phyloP scores from a whole-genome alignment of 139 green algal genomes.

The Chlamydomonas applanata region DNA sequence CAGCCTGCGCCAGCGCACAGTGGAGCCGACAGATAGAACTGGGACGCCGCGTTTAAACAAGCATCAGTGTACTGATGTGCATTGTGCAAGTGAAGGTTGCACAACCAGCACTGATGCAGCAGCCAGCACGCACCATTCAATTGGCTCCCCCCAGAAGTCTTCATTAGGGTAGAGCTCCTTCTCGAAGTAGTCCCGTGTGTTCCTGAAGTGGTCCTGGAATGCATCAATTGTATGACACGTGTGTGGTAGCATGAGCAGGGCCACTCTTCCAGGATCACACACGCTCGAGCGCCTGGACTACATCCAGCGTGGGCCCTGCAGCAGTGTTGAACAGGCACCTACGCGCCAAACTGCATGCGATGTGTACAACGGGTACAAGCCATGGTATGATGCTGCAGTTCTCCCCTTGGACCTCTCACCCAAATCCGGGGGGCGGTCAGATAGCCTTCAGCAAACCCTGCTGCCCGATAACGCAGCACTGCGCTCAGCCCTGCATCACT shows the following conservation, averaged over 20 bases:
- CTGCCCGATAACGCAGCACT: conserved; percentile 34
- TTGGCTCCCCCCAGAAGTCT: background rate
- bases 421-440: conserved; percentile 37
- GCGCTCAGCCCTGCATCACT: background rate
- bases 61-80: background rate
- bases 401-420: too few relatives aligned
- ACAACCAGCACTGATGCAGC: too few relatives aligned
- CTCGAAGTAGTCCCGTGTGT: conserved; percentile 4
- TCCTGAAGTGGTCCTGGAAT: background rate
- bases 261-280: too few relatives aligned
- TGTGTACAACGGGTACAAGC: too few relatives aligned
- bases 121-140: background rate
- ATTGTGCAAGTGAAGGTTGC: background rate
- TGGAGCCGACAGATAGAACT: background rate
- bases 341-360: too few relatives aligned
- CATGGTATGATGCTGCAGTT: too few relatives aligned
- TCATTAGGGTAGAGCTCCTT: background rate
- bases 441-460: conserved; percentile 64
- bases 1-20: conserved; percentile 36
- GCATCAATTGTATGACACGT: background rate
- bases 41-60: background rate
- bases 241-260: background rate
- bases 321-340: too few relatives aligned
- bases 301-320: too few relatives aligned
- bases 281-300: too few relatives aligned